Evolutionary conservation across 257 asterid species (phyloP).

Genomic region (Fraxinus pennsylvanica): DNA sequence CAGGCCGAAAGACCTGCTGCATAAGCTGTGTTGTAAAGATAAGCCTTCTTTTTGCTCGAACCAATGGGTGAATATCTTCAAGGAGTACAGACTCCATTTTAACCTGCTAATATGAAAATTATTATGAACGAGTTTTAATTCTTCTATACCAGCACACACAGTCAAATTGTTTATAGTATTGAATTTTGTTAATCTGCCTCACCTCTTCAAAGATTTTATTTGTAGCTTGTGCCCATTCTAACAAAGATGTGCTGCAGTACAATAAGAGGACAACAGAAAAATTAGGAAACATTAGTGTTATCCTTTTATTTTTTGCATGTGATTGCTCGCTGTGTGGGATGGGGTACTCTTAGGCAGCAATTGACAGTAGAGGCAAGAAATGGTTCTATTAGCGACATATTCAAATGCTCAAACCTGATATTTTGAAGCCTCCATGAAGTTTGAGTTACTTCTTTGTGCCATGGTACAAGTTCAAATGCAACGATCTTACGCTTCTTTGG

Average conservation of each 20-base stretch:
- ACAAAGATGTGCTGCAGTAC: constrained; percentile 47
- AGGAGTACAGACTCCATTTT: constrained; percentile 39
- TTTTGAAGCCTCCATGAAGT: constrained; percentile 36
- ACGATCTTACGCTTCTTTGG: constrained; percentile 59
- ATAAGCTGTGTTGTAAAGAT: constrained; percentile 53
- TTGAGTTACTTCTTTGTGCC: constrained; percentile 63
- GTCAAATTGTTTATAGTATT: not conserved
- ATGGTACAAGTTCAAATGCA: constrained; percentile 51
- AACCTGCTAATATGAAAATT: constrained; percentile 38
- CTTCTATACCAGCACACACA: not conserved
- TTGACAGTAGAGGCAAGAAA: not conserved
- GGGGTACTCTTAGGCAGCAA: not conserved
- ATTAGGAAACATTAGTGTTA: not conserved
- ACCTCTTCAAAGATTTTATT: constrained; percentile 59
- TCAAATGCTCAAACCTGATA: constrained; percentile 41
- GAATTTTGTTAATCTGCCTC: constrained; percentile 23
- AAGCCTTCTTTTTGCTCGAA: constrained; percentile 69
- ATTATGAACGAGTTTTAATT: constrained; percentile 16
- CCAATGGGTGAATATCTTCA: constrained; percentile 37
- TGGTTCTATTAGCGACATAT: not conserved
- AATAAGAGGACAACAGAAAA: constrained; percentile 23
- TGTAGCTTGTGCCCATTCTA: constrained; percentile 61
- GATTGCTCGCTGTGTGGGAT: not conserved
- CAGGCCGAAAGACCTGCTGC: constrained; percentile 67
- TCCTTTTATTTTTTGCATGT: not conserved